Base-by-base conservation (phyloP, 345 rosid species). In the Aquilaria sinensis region DNA sequence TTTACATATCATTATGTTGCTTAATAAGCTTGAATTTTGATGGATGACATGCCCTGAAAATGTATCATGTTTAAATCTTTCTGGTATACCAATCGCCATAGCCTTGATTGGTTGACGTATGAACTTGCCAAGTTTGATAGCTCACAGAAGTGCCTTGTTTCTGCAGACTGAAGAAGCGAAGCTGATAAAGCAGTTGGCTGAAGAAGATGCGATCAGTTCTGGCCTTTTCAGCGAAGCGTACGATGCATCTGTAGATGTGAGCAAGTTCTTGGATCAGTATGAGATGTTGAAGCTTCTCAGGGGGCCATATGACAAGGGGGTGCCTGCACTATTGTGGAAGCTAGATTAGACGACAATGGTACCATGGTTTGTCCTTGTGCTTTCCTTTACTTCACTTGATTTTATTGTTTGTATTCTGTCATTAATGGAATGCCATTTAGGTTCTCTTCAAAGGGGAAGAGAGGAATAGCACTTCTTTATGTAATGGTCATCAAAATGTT, bases 161-260 rank as follows among this genome's bases (percentile, higher is more conserved):
- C 59, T 78, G 65, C 69, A 90, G 97, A 90, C 83, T 3, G 97
- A 90, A 74, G 97, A 90, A 59, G 92, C 82, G 33, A 85, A 85
- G 73, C 71, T 90, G 61, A 87, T 90, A 23, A 64, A 85, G 1
- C 81, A 83, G 69, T 69, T 90, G 57, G 89, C 81, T 51, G 97
- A 85, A 74, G 75, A 72, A 72, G 90, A 85, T 74, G 92, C 79
- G 43, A 70, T 90, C 32, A 82, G 82, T 64, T 84, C 78, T 50
- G 74, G 72, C 67, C 89, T 90, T 61, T 83, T 90, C 15, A 76
- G 82, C 77, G 88, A 79, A 77, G 97, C 95, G 15, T 87, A 85
- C 15, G 70, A 70, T 70, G 79, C 82, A 37, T 87, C 92, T 12
- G 63, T 90, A 46, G 87, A 79, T 66, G 80, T 90, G 15, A 79